These are phyloP conservation scores for Aristolochia californica DNA, from an alignment of 164 flowering plant species.

Conservation along the genomic window DNA sequence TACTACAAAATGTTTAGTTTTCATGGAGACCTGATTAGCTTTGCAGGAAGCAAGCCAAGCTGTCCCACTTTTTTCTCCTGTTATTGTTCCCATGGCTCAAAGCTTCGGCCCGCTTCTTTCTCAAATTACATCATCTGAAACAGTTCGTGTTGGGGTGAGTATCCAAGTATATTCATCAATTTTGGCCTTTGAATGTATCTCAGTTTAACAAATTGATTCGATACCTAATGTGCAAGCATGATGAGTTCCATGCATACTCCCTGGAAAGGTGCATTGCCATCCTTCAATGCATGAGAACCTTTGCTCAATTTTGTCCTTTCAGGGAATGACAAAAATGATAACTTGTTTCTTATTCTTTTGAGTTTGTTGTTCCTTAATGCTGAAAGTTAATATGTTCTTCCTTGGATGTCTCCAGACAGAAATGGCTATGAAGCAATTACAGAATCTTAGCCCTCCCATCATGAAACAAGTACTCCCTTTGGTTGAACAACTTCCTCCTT, in stretches of 20 bases:
- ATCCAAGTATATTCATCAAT: neutral
- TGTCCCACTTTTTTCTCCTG: conserved; percentile 88
- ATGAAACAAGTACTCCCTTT: conserved; percentile 90
- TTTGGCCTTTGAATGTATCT: neutral
- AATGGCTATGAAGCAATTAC: conserved; percentile 79
- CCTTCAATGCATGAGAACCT: no score
- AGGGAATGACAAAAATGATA: no score
- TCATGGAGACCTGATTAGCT: neutral
- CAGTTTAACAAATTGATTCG: neutral
- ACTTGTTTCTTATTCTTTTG: no score
- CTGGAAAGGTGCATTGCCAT: no score
- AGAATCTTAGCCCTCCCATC: conserved; percentile 79
- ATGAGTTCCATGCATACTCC: neutral
- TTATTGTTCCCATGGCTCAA: conserved; percentile 89
- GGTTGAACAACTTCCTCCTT: conserved; percentile 88
- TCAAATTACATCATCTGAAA: conserved; percentile 68
- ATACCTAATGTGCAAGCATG: neutral
- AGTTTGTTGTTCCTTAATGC: no score
- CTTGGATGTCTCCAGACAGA: conserved; percentile 52
- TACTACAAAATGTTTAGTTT: no score
- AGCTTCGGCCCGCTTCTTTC: conserved; percentile 76
- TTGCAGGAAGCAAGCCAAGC: conserved; percentile 79
- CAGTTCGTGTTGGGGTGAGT: conserved; percentile 76
- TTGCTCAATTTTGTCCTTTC: no score
- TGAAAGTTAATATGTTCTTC: neutral